Evolutionary conservation across 2,329 filamentous ascomycete species (phyloP), one percentile per base, ranked within the genome.

Genomic region (Purpureocillium lavendulum): DNA sequence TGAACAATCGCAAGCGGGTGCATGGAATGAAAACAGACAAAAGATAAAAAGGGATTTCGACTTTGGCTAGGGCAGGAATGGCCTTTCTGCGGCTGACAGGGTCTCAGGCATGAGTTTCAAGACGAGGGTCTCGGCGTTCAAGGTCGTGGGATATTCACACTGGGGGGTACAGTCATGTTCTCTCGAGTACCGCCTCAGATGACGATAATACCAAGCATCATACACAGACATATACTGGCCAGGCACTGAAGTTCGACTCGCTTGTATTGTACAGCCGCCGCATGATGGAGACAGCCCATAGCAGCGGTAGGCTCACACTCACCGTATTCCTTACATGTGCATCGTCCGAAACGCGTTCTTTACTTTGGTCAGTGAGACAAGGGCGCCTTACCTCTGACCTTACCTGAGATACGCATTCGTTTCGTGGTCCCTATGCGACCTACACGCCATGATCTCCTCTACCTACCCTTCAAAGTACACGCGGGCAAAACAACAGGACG

Each of bases 331-430:
- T 26, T 26, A 26, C 21, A 26, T 26, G 10, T 26, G 21, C 21
- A 26, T 26, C 21, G 21, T 10, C 10, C 21, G 21, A 26, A 26
- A 26, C 21, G 21, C 21, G 21, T 10, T 26, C 21, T 26, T 26
- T 26, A 10, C 21, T 26, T 43, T 46, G 52, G 57, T 56, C 57
- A 61, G 54, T 51, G 60, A 58, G 58, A 59, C 47, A 56, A 53
- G 52, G 58, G 61, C 52, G 56, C 57, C 69, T 73, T 73, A 73
- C 69, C 70, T 70, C 69, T 69, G 66, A 72, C 68, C 67, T 71
- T 71, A 71, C 70, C 67, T 70, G n/a, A 14, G n/a, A 14, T 12
- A 30, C 11, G 29, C 29, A 13, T 30, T 30, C 26, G 29, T 30
- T 14, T 30, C n/a, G 6, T 30, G 11, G 11, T 30, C 12, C n/a